Evolutionary conservation across 1,284 basidiomycete species (phyloP).

Genomic region (Moniliophthora roreri): DNA sequence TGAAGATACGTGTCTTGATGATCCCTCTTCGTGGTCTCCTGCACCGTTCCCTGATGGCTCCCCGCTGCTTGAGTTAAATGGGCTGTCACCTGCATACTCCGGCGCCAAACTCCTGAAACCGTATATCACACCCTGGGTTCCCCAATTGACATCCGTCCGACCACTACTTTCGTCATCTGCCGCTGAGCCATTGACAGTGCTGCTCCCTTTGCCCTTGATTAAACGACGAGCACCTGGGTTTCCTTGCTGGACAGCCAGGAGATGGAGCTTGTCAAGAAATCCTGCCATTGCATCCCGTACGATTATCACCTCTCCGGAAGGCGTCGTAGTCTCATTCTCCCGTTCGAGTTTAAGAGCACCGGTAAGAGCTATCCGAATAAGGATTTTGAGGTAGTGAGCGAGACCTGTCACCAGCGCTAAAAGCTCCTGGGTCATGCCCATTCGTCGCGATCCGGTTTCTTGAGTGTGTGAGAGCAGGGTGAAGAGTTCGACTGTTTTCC

Average conservation of each 20-base stretch:
- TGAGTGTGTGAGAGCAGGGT: constrained; percentile 96
- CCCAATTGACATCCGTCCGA: constrained; percentile 49
- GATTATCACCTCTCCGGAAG: constrained; percentile 51
- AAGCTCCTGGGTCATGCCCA: constrained; percentile 97
- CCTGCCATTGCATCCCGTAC: constrained; percentile 83
- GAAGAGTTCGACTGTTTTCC: constrained; percentile 98
- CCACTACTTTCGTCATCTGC: constrained; percentile 30
- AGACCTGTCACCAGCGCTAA: constrained; percentile 97
- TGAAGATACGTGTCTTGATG: constrained; percentile 45
- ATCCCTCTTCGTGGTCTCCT: constrained; percentile 31
- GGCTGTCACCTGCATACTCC: constrained; percentile 86
- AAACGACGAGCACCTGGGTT: constrained; percentile 75
- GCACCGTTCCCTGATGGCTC: constrained; percentile 1
- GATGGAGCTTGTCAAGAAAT: constrained; percentile 91
- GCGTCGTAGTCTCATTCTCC: constrained; percentile 43
- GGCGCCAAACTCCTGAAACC: constrained; percentile 88
- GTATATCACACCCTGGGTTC: constrained; percentile 81
- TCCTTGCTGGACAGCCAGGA: constrained; percentile 85
- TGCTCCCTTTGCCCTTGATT: constrained; percentile 50
- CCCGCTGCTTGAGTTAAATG: constrained; percentile 47
- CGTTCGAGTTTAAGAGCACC: constrained; percentile 94
- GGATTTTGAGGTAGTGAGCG: constrained; percentile 98
- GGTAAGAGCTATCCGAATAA: constrained; percentile 97
- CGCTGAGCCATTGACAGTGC: constrained; percentile 49
- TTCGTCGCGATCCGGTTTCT: constrained; percentile 84